A percentile compares a stretch with the other conserved stretches of the same genome.
These are phyloP conservation scores for Macrolepiota dolichaula DNA, from an alignment of 768 basidiomycete species.

Conservation along the genomic window DNA sequence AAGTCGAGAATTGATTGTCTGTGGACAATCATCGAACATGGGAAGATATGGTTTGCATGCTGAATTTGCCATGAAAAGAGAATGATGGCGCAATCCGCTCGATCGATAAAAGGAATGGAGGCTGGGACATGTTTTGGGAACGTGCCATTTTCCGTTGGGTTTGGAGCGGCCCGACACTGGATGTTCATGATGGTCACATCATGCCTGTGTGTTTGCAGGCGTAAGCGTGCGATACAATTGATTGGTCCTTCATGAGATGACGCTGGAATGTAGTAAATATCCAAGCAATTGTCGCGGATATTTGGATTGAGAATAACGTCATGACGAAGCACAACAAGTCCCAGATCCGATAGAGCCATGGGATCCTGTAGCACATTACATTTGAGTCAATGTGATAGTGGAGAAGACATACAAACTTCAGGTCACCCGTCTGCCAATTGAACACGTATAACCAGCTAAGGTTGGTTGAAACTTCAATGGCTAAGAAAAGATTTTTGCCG, in stretches of 20 bases:
- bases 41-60: neutral
- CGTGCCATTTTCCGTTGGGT: neutral
- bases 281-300: neutral
- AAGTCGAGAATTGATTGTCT: neutral
- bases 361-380: neutral
- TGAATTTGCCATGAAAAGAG: neutral
- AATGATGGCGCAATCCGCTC: neutral
- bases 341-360: neutral
- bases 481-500: neutral
- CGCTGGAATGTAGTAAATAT: neutral
- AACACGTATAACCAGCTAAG: neutral
- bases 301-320: neutral
- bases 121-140: neutral
- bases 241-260: neutral
- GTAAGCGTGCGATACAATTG: neutral
- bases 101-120: neutral
- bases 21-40: neutral
- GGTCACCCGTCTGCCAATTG: neutral
- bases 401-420: neutral
- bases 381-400: no score
- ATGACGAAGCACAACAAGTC: neutral
- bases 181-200: no score
- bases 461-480: neutral
- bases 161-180: neutral
- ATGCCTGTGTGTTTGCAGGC: neutral